Percentiles rank a stretch among this genome's conserved stretches.
phyloP scores from a whole-genome alignment of 1,284 basidiomycete genomes.

The Kalmanozyma brasiliensis region DNA sequence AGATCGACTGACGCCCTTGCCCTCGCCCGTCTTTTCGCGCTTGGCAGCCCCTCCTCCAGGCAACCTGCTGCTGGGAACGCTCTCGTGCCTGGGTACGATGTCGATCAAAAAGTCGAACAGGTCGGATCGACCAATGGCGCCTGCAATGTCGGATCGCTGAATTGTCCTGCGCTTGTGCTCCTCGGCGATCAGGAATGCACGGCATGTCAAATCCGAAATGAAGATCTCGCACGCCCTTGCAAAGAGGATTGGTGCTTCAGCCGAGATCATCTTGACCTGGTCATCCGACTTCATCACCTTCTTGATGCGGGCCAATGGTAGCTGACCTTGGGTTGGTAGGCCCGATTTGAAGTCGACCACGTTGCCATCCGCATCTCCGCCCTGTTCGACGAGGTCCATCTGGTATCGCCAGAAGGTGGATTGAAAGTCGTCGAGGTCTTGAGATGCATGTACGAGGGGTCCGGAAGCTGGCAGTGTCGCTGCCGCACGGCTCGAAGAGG shows the following conservation, averaged over 20 bases:
- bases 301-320: conserved; percentile 66
- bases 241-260: conserved; percentile 66
- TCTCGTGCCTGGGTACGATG: conserved; percentile 62
- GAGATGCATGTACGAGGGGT: conserved; percentile 44
- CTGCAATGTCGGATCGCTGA: conserved; percentile 63
- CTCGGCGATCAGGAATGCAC: conserved; percentile 65
- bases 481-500: conserved; percentile 29
- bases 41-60: conserved; percentile 47
- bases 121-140: conserved; percentile 63
- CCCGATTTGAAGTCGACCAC: conserved; percentile 60
- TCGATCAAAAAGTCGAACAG: conserved; percentile 68
- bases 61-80: conserved; percentile 46
- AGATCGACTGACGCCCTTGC: conserved; percentile 25
- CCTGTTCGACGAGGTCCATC: conserved; percentile 61
- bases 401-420: conserved; percentile 62
- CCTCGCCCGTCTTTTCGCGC: conserved; percentile 47
- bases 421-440: conserved; percentile 56
- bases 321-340: conserved; percentile 55
- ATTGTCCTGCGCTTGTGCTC: conserved; percentile 66
- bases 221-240: conserved; percentile 68
- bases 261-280: conserved; percentile 68
- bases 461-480: conserved; percentile 24
- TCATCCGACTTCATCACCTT: conserved; percentile 68
- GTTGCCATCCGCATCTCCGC: conserved; percentile 56
- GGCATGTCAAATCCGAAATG: conserved; percentile 66